Evolutionary conservation across 768 basidiomycete species (phyloP).

Genomic region (Inosperma sp.): DNA sequence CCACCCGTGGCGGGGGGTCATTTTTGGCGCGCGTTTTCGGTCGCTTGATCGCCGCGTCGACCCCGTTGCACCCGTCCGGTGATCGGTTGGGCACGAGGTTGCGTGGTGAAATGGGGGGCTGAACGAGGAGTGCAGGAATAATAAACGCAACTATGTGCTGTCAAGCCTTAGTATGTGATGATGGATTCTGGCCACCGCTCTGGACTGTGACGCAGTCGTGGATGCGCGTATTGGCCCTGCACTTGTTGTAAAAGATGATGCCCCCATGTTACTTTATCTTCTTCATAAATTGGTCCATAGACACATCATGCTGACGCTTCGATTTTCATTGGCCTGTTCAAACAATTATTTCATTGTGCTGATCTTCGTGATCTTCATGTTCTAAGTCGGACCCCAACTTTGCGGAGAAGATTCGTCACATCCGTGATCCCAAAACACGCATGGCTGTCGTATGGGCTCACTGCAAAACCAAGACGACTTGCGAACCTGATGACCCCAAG

Average conservation of each 20-base stretch:
- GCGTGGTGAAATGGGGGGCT: slow-evolving; percentile 97
- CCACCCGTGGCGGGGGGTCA: slow-evolving; percentile 65
- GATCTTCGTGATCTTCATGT: slow-evolving; percentile 19
- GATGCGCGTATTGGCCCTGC: slow-evolving; percentile 53
- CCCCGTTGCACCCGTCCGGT: slow-evolving; percentile 61
- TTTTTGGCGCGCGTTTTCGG: slow-evolving; percentile 75
- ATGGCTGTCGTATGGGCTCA: slow-evolving; percentile 83
- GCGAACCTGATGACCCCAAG: slow-evolving; percentile 85
- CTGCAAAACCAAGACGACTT: slow-evolving; percentile 85
- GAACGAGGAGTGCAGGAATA: slow-evolving; percentile 90
- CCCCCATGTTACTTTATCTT: slow-evolving; percentile 43
- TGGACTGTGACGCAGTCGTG: slow-evolving; percentile 69
- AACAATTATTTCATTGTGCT: slow-evolving; percentile 13
- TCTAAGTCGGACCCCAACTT: slow-evolving; percentile 80
- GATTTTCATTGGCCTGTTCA: slow-evolving; percentile 46
- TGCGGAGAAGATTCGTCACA: slow-evolving; percentile 81
- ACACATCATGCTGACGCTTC: slow-evolving; percentile 62
- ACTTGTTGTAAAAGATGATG: slow-evolving; percentile 55
- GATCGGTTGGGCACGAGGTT: slow-evolving; percentile 79
- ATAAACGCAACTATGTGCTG: slow-evolving; percentile 33
- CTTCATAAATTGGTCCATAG: slow-evolving; percentile 25
- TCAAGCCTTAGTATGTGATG: slow-evolving; percentile 32
- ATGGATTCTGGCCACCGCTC: slow-evolving; percentile 49
- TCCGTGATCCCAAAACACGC: slow-evolving; percentile 80
- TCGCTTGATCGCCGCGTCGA: slow-evolving; percentile 90